Base-by-base conservation (phyloP, 1,139 yeast species). In the Candida tropicalis region DNA sequence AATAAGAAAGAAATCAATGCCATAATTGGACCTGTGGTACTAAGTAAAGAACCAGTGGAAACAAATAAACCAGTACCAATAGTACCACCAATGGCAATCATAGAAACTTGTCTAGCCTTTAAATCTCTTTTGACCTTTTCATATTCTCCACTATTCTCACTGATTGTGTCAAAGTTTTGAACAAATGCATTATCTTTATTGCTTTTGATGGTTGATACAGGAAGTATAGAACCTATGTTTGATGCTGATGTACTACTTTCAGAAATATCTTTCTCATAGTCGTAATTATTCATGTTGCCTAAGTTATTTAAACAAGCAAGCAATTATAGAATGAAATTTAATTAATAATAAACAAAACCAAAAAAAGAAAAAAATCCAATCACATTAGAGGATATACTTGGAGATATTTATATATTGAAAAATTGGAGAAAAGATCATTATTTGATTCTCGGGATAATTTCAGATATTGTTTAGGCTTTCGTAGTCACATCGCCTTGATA, bases 21-120 rank as follows among this genome's bases (percentile, higher is more conserved):
- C 38, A 84, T 80, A 0, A 81, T 90, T 1, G 93, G 91, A 15
- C 95, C 95, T n/a, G 88, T 83, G 31, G 67, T 59, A 1, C 66
- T 56, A 41, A 84, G 62, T 42, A 78, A 40, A 10, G 80, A 73
- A n/a, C 84, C 77, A 24, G 83, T 71, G 53, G 82, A 79, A 38
- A 82, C 73, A 60, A 78, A 82, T 15, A 81, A 64, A 53, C 87
- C 87, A 4, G 86, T 81, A 54, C 88, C 88, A 50, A 82, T 84
- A 37, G 89, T 70, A 44, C 78, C 79, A 39, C 78, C 79, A 44
- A 70, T 59, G 39, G 93, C 90, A 57, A 87, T 82, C 57, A 87
- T 76, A 54, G 87, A 87, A 40, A 87, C 82, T 58, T 82, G 87
- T 57, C 88, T 71, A 40, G 80, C 77, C 49, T 73, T 69, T 42